Percentiles rank a stretch among this genome's conserved stretches.
phyloP scores from a whole-genome alignment of 345 rosid genomes.

The Gossypium sturtianum region DNA sequence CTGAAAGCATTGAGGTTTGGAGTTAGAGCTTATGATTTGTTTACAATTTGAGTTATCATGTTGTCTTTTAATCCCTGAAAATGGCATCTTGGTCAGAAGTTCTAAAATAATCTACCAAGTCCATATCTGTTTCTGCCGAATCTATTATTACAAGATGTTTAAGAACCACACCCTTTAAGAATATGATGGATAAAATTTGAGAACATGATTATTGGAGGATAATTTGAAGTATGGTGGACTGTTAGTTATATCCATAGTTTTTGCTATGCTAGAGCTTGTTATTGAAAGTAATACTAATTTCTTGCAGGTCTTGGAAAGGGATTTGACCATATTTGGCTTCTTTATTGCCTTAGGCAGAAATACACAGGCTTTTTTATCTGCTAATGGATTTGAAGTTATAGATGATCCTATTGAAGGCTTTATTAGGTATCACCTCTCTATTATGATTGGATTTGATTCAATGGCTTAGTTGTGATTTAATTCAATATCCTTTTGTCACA shows the following conservation, averaged over 20 bases:
- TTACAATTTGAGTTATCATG: constrained; percentile 6
- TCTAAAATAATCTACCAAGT: constrained; percentile 2
- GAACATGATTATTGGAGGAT: not conserved
- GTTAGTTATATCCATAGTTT: not conserved
- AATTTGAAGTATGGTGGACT: not conserved
- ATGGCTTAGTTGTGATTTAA: constrained; percentile 9
- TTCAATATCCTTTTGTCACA: constrained; percentile 25
- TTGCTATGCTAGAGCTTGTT: not conserved
- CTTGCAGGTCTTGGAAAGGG: constrained; percentile 85
- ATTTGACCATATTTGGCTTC: constrained; percentile 96
- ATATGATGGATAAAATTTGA: not conserved
- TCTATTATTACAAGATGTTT: not conserved
- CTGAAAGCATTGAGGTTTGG: constrained; percentile 91
- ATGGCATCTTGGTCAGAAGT: not conserved
- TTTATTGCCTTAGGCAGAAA: constrained; percentile 93
- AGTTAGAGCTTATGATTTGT: constrained; percentile 13
- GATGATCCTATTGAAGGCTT: constrained; percentile 63
- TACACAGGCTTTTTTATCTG: constrained; percentile 57
- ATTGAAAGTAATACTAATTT: constrained; percentile 19
- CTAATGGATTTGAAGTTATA: constrained; percentile 64
- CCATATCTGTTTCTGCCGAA: not conserved
- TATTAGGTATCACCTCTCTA: constrained; percentile 49
- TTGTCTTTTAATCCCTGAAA: not conserved
- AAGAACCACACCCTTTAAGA: not conserved
- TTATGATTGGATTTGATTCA: constrained; percentile 10